Evolutionary conservation across 306 rosid species (phyloP).

Genomic region (Malus sieversii): DNA sequence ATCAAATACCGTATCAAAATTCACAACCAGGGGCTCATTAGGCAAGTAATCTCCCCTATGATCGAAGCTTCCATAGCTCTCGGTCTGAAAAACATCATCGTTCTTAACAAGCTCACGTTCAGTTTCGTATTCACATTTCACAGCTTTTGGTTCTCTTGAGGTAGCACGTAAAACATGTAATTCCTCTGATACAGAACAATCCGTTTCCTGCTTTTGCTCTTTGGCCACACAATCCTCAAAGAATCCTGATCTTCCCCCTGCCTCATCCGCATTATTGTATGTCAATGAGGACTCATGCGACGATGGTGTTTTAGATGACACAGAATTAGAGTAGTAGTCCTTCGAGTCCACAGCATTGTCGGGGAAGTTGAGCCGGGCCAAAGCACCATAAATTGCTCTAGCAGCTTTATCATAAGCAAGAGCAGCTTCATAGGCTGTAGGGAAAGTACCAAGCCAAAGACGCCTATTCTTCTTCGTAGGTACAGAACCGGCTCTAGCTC

Average conservation of each 20-base stretch:
- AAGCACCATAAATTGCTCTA: slow-evolving; percentile 62
- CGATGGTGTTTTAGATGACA: not conserved
- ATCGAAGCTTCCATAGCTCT: not conserved
- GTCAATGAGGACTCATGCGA: slow-evolving; percentile 1
- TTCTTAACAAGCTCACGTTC: not conserved
- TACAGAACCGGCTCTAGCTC: not conserved
- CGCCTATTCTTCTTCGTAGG: slow-evolving; percentile 37
- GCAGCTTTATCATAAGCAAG: slow-evolving; percentile 87
- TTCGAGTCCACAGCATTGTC: not conserved
- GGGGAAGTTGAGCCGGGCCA: slow-evolving; percentile 67
- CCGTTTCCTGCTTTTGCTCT: not conserved
- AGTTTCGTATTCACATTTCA: not conserved
- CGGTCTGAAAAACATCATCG: not conserved
- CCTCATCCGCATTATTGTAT: not conserved
- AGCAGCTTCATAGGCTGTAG: slow-evolving; percentile 78
- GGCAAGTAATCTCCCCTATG: not conserved
- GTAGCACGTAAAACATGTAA: not conserved
- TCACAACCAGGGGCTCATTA: not conserved
- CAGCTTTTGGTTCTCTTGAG: not conserved
- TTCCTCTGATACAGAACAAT: not conserved
- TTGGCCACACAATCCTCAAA: not conserved
- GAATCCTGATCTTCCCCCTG: not conserved
- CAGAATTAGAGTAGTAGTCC: slow-evolving; percentile 9
- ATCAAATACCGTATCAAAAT: not conserved
- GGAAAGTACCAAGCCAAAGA: slow-evolving; percentile 89